Conservation (phyloP, 495 filamentous ascomycete species). For the Trichocladium uniseriatum region DNA sequence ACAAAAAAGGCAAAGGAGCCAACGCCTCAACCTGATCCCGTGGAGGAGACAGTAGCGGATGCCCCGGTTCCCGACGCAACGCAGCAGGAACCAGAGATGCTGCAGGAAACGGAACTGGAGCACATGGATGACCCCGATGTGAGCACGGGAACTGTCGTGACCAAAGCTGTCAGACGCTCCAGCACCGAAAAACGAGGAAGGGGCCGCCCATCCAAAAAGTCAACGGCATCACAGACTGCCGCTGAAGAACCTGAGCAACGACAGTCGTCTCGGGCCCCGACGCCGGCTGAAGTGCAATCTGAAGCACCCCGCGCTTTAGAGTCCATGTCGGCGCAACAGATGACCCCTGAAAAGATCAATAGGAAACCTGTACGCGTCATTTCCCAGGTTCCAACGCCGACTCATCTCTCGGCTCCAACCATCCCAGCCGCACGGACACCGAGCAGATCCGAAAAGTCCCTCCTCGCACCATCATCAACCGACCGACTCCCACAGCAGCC, state of each 20-base stretch:
- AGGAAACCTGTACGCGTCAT: conserved; percentile 11
- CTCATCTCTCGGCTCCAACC: neutral
- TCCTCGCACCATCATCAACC: conserved; percentile 21
- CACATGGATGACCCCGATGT: conserved; percentile 29
- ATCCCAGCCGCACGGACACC: conserved; percentile 12
- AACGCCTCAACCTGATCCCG: conserved; percentile 7
- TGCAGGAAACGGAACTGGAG: conserved; percentile 23
- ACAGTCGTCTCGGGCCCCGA: conserved; percentile 1
- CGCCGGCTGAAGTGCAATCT: conserved; percentile 9
- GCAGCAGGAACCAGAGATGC: conserved; percentile 16
- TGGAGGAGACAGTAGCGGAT: conserved; percentile 18
- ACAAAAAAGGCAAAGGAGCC: conserved; percentile 36
- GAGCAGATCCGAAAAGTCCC: conserved; percentile 21
- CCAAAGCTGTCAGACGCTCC: conserved; percentile 15
- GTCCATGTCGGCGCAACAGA: conserved; percentile 9
- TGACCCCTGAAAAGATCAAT: conserved; percentile 3
- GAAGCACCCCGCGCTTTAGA: conserved; percentile 1
- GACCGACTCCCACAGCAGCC: conserved; percentile 19
- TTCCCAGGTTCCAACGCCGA: neutral
- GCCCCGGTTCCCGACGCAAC: conserved; percentile 12
- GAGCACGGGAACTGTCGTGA: conserved; percentile 36
- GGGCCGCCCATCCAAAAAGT: conserved; percentile 26
- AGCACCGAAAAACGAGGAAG: conserved; percentile 27
- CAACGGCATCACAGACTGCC: conserved; percentile 12
- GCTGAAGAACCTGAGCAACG: conserved; percentile 11